Evolutionary conservation across 148 eudicot genomes (phyloP), one percentile per base, ranked within the genome.

Genomic region (Chenopodium album): DNA sequence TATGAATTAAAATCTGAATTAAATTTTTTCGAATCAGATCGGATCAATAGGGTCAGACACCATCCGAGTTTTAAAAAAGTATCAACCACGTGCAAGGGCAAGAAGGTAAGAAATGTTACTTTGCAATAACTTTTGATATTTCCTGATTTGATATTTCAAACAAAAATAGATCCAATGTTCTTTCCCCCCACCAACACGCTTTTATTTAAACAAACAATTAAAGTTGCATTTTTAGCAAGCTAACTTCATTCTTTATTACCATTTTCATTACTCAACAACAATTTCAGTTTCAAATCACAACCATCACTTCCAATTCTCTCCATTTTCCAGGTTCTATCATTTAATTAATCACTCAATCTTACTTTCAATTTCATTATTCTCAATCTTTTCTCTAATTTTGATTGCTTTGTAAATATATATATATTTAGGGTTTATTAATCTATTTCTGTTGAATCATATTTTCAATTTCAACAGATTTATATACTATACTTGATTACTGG

Each of bases 371-470:
- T 71, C 29, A 20, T 16, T 2, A 41, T 71, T 22, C 7, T 2
- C 1, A 41, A 41, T 41, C 7, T 5, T 41, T 41, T 41, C 44
- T 41, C 44, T 41, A 41, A 5, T 41, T 41, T 41, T 41, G 44
- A 41, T 26, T 29, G 1, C 4, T 29, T 67, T 67, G 71, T 67
- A 67, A 26, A 67, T 67, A 67, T 29, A 79, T 29, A 79, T 52
- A 68, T 19, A 41, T 5, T 52, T 76, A 68, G 75, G 56, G 76
- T 59, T 71, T 78, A 75, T 17, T 19, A 4, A 78, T 78, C 28
- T 37, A 23, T 71, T 17, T 73, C 82, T 83, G 78, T 83, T 78
- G 85, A 66, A 78, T 78, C 78, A 73, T 83, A 78, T 83, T 83
- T 83, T 65, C 4, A 28, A 54, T 4, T 78, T 83, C 82, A 83